Base-by-base conservation (phyloP, 2,329 filamentous ascomycete genomes). In the Thielaviopsis euricoi region DNA sequence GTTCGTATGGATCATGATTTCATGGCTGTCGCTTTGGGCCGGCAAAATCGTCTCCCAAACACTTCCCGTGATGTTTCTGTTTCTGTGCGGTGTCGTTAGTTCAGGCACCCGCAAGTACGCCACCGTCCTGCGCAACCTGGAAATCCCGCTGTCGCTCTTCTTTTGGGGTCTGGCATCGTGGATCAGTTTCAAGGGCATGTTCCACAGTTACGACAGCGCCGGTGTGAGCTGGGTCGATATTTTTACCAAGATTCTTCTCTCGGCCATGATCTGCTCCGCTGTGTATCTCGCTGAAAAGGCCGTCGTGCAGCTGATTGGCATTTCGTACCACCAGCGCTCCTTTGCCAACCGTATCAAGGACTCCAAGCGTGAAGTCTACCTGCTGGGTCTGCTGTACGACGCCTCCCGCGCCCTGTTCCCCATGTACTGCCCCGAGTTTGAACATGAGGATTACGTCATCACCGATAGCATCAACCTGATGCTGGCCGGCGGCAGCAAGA, bases 381-480 rank as follows among this genome's bases (percentile, higher is more conserved):
- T 97, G 2, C 76, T 98, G 1, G 84, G 87, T 19, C 73, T 93
- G 29, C 81, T 98, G 58, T 96, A 94, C 69, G 90, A 97, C 63
- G 89, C 90, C 21, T 96, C 91, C 2, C 80, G 89, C 56, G 78
- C 82, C 5, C 76, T 97, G 55, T 98, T 97, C 66, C 93, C 93
- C 25, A 86, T 89, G 71, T 95, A 95, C 72, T 95, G 89, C 71
- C 77, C 76, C 23, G 91, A 97, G 65, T 97, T 98, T 65, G 76
- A 79, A 19, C 87, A 96, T 23, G 93, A 97, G 68, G 93, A 98
- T 70, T 87, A 90, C 67, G 76, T 89, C 65, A 96, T 98, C 67
- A 87, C 87, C 66, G 89, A 95, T 70, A 86, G 83, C 60, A 81
- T 89, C 66, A 81, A 89, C 65, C 73, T 88, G 52, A 77, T 81